Conservation (phyloP, 306 rosid genomes). For the Glycine latifolia region DNA sequence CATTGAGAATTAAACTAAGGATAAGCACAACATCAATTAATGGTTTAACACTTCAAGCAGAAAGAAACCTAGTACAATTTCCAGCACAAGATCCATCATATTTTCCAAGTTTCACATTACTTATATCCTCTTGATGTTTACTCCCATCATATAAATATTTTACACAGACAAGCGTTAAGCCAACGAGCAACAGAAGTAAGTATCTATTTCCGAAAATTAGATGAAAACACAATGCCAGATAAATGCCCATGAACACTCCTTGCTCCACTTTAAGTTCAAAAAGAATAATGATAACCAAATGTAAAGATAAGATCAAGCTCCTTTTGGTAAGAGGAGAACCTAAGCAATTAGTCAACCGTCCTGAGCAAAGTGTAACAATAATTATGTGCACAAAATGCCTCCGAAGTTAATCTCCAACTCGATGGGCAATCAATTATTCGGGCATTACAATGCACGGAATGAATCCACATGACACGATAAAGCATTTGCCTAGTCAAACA, state of each 20-base stretch:
- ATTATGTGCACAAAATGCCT: background rate
- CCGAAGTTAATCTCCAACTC: conserved; percentile 17
- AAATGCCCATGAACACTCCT: background rate
- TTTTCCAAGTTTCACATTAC: background rate
- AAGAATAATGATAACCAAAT: background rate
- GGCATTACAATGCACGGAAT: background rate
- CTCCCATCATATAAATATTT: background rate
- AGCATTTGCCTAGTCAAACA: conserved; percentile 31
- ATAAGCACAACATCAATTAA: background rate
- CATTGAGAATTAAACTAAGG: conserved; percentile 19
- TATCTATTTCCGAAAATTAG: background rate
- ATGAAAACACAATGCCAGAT: conserved; percentile 11
- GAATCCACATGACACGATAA: conserved; percentile 17
- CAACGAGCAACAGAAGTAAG: background rate
- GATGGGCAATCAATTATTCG: background rate
- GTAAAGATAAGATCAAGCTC: background rate
- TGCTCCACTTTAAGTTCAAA: background rate
- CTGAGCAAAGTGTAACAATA: background rate
- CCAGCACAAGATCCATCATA: conserved; percentile 18
- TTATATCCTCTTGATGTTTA: background rate
- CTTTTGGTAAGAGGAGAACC: background rate
- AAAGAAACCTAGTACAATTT: conserved; percentile 8
- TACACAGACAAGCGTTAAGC: background rate
- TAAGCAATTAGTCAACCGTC: conserved; percentile 9
- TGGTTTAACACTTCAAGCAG: conserved; percentile 9